Conservation (phyloP, 768 basidiomycete genomes). For the Coprinellus micaceus region DNA sequence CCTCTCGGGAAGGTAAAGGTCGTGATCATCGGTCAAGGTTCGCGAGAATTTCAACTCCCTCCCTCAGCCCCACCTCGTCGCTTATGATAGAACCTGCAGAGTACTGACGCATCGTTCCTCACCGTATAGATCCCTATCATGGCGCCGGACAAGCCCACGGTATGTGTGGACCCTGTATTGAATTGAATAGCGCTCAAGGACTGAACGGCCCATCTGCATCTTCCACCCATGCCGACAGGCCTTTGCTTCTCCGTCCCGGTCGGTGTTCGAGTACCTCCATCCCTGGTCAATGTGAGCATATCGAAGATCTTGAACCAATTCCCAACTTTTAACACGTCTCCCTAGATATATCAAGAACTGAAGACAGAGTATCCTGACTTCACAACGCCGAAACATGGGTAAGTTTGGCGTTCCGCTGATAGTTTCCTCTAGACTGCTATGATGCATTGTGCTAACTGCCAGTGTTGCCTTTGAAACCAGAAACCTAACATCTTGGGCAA, state of each 20-base stretch:
- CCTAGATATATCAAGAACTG: conserved; percentile 85
- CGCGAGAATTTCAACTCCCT: too few species aligned
- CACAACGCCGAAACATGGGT: conserved; percentile 80
- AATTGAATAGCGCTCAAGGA: conserved; percentile 2
- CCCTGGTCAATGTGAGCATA: conserved; percentile 67
- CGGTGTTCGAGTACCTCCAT: conserved; percentile 74
- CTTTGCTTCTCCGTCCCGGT: conserved; percentile 87
- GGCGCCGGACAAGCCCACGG: conserved; percentile 81
- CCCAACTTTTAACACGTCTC: conserved; percentile 15
- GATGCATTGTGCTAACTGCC: neutral
- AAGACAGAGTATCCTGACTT: conserved; percentile 80
- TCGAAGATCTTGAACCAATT: conserved; percentile 1
- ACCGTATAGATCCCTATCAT: conserved; percentile 75
- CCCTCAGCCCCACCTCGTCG: too few species aligned
- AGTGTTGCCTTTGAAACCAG: conserved; percentile 34
- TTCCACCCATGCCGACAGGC: conserved; percentile 40
- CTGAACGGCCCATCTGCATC: neutral
- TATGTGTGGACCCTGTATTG: conserved; percentile 24
- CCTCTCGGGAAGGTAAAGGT: conserved; percentile 82
- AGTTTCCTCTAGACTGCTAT: neutral
- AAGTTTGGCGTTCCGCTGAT: conserved; percentile 23
- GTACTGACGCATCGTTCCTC: too few species aligned
- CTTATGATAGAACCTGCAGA: too few species aligned
- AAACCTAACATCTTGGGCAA: conserved; percentile 76
- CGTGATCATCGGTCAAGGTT: conserved; percentile 79